A percentile compares a stretch with the other conserved stretches of the same genome.
phyloP scores from a whole-genome alignment of 2,329 filamentous ascomycete genomes.

The Blumeriella jaapii region DNA sequence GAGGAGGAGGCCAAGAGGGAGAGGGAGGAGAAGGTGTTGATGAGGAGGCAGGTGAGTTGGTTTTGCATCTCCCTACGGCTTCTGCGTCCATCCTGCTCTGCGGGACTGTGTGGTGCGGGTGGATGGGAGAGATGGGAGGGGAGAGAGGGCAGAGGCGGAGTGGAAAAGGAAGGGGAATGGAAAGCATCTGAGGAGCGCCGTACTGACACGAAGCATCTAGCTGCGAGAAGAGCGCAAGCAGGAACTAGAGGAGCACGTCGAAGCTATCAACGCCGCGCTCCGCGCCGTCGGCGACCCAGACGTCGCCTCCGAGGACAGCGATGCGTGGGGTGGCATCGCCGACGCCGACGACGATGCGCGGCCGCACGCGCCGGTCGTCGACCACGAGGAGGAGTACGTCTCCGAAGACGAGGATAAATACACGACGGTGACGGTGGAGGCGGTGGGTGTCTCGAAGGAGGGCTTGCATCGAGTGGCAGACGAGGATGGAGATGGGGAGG shows the following conservation, averaged over 20 bases:
- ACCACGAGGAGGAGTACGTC: constrained; percentile 86
- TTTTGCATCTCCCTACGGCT: too few species aligned
- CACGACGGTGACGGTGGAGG: constrained; percentile 88
- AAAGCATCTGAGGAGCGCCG: neutral
- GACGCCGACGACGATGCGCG: too few species aligned
- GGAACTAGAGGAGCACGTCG: constrained; percentile 73
- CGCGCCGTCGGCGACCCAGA: constrained; percentile 29
- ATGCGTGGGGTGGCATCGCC: constrained; percentile 56
- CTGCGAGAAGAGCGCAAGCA: constrained; percentile 70
- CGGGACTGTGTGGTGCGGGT: neutral
- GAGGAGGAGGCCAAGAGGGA: constrained; percentile 68
- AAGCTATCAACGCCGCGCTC: constrained; percentile 51
- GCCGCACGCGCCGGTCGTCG: constrained; percentile 40
- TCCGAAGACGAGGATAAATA: constrained; percentile 74
- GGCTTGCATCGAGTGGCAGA: constrained; percentile 48
- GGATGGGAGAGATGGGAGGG: neutral
- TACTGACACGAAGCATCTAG: constrained; percentile 35
- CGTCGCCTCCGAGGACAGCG: constrained; percentile 33
- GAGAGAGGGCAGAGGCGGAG: neutral
- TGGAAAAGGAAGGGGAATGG: neutral
- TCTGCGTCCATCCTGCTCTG: too few species aligned
- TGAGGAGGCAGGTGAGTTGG: constrained; percentile 66
- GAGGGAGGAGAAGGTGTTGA: constrained; percentile 61
- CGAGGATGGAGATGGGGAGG: constrained; percentile 29
- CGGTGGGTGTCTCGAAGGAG: constrained; percentile 67